A percentile compares a stretch with the other conserved stretches of the same genome.
These are phyloP conservation scores for Trametes coccinea DNA, from an alignment of 768 basidiomycete genomes.

Conservation along the genomic window DNA sequence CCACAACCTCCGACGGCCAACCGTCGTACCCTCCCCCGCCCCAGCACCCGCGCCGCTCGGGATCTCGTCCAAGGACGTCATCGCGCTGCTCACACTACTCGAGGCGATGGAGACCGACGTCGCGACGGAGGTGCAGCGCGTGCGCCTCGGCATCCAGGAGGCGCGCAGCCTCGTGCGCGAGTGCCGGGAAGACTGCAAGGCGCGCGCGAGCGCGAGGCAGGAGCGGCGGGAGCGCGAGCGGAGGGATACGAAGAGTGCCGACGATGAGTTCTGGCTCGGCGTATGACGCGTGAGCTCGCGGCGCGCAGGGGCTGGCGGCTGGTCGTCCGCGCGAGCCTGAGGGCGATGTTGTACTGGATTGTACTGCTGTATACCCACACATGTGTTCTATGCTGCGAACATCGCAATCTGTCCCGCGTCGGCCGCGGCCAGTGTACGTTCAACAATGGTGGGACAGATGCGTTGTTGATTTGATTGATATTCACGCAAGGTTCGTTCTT, in stretches of 20 bases:
- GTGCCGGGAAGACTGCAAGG: conserved; percentile 21
- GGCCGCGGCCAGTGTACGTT: too few relatives aligned
- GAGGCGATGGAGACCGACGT: conserved; percentile 38
- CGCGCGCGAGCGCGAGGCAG: conserved; percentile 8
- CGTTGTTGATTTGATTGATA: too few relatives aligned
- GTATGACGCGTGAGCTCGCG: conserved; percentile 3
- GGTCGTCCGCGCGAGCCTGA: too few relatives aligned
- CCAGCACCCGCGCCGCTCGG: not conserved
- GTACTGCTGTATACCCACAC: too few relatives aligned
- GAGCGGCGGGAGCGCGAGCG: conserved; percentile 22
- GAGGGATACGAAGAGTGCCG: conserved; percentile 26
- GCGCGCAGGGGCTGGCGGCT: not conserved
- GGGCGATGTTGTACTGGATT: too few relatives aligned
- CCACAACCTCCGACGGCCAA: not conserved
- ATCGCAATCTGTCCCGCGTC: too few relatives aligned
- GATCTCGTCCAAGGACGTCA: conserved; percentile 31
- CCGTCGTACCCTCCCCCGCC: not conserved
- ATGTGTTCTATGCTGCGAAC: too few relatives aligned
- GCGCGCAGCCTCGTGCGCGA: conserved; percentile 22
- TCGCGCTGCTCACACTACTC: conserved; percentile 36
- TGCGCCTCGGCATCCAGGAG: conserved; percentile 30
- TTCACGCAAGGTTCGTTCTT: too few relatives aligned
- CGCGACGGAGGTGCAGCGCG: conserved; percentile 29
- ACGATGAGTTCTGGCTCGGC: conserved; percentile 32
- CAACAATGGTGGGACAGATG: too few relatives aligned